A percentile compares a stretch with the other conserved stretches of the same genome.
Conservation (phyloP, 2,329 filamentous ascomycete genomes). For the Cordyceps sp. region DNA sequence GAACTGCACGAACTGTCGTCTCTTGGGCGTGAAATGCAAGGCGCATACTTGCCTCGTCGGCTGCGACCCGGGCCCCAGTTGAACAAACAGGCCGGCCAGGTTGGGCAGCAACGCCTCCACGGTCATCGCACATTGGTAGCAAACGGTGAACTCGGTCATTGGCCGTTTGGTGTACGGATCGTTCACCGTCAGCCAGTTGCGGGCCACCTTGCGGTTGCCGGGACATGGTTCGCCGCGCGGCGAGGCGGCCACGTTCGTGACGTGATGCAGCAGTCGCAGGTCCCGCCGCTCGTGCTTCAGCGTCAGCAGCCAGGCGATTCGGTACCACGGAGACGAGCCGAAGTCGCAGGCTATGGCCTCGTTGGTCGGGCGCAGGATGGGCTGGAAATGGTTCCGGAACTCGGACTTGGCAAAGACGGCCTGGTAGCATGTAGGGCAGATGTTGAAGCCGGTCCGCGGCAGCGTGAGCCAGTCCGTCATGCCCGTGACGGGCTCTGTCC, state of each 20-base stretch:
- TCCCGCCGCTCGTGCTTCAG: conserved; percentile 51
- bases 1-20: conserved; percentile 38
- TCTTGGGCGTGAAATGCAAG: conserved; percentile 40
- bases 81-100: conserved; percentile 49
- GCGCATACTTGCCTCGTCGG: conserved; percentile 44
- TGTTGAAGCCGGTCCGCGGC: conserved; percentile 53
- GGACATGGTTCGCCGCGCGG: conserved; percentile 38
- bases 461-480: conserved; percentile 71
- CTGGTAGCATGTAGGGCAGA: conserved; percentile 69
- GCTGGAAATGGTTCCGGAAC: conserved; percentile 48
- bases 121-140: conserved; percentile 54
- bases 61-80: conserved; percentile 27
- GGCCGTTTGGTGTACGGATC: conserved; percentile 48
- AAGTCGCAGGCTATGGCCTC: conserved; percentile 59
- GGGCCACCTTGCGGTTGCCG: conserved; percentile 34
- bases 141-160: conserved; percentile 58
- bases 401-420: conserved; percentile 50
- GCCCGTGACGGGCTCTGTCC: conserved; percentile 42
- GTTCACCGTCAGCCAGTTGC: conserved; percentile 60
- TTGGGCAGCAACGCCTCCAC: conserved; percentile 60
- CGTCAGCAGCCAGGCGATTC: conserved; percentile 69
- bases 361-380: conserved; percentile 38
- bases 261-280: conserved; percentile 49
- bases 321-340: conserved; percentile 61
- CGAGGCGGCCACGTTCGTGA: conserved; percentile 40